These are phyloP conservation scores for Lotmaria passim DNA, from an alignment of 208 protist genomes.

Conservation along the genomic window DNA sequence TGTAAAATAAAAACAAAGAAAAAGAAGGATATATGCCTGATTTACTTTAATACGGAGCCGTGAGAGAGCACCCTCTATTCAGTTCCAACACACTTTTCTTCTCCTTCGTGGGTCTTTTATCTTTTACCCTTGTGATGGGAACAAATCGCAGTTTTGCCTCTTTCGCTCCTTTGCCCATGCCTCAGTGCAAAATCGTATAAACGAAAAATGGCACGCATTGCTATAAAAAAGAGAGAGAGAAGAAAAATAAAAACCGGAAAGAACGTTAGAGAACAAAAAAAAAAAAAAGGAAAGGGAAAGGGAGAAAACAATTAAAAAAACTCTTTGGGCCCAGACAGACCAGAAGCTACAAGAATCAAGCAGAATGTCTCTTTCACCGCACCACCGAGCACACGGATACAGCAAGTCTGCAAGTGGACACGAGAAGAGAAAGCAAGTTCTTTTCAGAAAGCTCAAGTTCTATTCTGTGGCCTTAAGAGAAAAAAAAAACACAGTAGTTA, in stretches of 20 bases:
- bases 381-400: neutral
- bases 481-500: neutral
- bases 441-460: no score
- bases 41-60: no score
- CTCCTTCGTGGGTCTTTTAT: no score
- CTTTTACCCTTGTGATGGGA: no score
- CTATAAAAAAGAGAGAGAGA: neutral
- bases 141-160: no score
- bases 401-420: neutral
- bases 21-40: no score
- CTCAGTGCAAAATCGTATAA: no score
- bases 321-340: neutral
- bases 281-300: neutral
- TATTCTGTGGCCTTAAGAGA: neutral
- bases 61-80: no score
- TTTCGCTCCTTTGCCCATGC: no score
- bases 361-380: no score
- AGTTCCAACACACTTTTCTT: no score
- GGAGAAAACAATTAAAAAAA: constrained; percentile 8
- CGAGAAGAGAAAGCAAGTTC: neutral
- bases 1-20: neutral
- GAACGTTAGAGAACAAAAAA: constrained; percentile 2
- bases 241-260: neutral
- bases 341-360: neutral
- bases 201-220: no score